Evolutionary conservation across 495 filamentous ascomycete genomes (phyloP).

Genomic region (Aspergillus wentii): DNA sequence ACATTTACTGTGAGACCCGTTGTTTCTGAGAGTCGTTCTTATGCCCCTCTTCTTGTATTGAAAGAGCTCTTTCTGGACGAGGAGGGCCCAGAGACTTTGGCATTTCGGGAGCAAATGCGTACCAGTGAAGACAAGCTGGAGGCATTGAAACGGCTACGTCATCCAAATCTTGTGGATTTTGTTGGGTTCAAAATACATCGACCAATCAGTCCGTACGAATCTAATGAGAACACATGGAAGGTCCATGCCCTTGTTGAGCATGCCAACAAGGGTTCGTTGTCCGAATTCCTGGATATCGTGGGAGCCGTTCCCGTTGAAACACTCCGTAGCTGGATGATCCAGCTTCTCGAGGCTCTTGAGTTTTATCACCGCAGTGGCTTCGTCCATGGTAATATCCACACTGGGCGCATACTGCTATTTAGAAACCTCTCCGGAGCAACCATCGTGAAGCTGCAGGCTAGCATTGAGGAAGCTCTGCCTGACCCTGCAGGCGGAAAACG

Average conservation of each 20-base stretch:
- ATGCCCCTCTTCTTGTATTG: conserved; percentile 59
- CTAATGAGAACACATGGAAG: conserved; percentile 54
- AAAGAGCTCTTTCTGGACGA: conserved; percentile 49
- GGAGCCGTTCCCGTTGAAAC: conserved; percentile 66
- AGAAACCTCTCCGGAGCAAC: conserved; percentile 32
- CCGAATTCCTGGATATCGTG: conserved; percentile 73
- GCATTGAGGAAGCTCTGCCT: conserved; percentile 37
- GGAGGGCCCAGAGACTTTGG: conserved; percentile 34
- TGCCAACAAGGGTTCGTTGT: conserved; percentile 75
- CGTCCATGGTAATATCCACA: conserved; percentile 73
- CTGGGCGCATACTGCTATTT: conserved; percentile 67
- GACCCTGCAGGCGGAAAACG: conserved; percentile 23
- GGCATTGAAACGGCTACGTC: conserved; percentile 62
- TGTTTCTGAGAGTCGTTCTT: conserved; percentile 39
- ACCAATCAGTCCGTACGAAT: conserved; percentile 20
- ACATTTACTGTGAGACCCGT: conserved; percentile 67
- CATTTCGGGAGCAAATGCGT: conserved; percentile 51
- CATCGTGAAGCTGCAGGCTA: conserved; percentile 40
- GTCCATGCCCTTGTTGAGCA: conserved; percentile 75
- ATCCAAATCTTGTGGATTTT: conserved; percentile 72
- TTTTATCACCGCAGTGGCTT: conserved; percentile 80
- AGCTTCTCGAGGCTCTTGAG: conserved; percentile 85
- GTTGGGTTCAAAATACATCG: conserved; percentile 73
- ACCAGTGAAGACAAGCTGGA: conserved; percentile 72
- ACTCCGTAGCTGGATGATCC: conserved; percentile 78